Evolutionary conservation across 2,329 filamentous ascomycete species (phyloP), one percentile per base, ranked within the genome.

Genomic region (Colletotrichum australisinense): DNA sequence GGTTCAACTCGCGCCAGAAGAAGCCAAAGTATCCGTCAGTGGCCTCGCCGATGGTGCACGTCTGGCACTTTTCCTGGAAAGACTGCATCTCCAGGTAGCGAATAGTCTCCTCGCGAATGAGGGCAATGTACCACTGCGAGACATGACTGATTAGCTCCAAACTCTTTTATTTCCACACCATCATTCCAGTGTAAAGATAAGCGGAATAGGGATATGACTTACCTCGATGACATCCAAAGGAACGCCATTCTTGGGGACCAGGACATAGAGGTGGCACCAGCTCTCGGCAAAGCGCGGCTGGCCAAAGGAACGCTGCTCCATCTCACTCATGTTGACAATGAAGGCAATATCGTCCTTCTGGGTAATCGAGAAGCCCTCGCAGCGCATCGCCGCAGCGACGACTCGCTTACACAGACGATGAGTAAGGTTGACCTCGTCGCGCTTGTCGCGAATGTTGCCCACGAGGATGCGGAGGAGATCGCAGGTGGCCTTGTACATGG

Each of bases 271-370:
- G 74, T 90, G 86, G 28, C 82, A 78, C 89, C 89, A 92, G 42
- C 80, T 75, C 22, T 84, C 75, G 1, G 88, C 84, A 65, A 83
- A 84, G 5, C 81, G 83, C 1, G 90, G 89, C 77, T 88, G 83
- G 59, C 86, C 86, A 76, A 84, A 86, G 26, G 82, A 79, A 6
- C 77, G 78, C 62, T 82, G 75, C 59, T 83, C 82, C 19, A 74
- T 58, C 0, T 84, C 80, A 0, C 78, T 55, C 74, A 89, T 76
- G 19, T 80, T 78, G 3, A 81, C 81, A n/a, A 84, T 65, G 65
- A 76, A 84, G 7, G 87, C 85, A 75, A 93, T 84, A 76, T 90
- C 87, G 76, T 91, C 88, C 81, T 92, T 92, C 83, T 90, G 88
- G n/a, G 86, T 74, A 1, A 88, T 83, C 4, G 88, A 90, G 78